These are phyloP conservation scores for Yamadazyma songkhlaensis DNA, from an alignment of 1,139 yeast genomes.

Conservation along the genomic window DNA sequence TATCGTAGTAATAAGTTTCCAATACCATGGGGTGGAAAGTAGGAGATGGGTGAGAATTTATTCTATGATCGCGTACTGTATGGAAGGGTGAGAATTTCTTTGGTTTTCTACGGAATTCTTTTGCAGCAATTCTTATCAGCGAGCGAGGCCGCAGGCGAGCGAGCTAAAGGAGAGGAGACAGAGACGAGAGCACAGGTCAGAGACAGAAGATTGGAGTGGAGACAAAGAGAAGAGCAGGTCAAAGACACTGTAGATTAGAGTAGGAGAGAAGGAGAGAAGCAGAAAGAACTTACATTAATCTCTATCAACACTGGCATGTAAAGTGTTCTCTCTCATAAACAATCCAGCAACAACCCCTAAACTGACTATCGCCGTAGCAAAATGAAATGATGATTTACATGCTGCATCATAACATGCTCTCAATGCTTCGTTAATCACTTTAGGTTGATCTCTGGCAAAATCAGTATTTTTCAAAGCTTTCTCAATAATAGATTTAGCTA, in stretches of 20 bases:
- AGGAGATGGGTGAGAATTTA: background rate
- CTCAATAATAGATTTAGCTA: constrained; percentile 42
- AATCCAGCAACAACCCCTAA: constrained; percentile 37
- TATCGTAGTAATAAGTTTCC: constrained; percentile 33
- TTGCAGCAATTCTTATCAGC: constrained; percentile 1
- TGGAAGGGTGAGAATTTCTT: background rate
- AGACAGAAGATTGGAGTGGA: background rate
- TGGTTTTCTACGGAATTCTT: background rate
- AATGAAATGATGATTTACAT: constrained; percentile 50
- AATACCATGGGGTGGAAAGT: constrained; percentile 14
- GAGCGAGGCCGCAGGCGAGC: background rate
- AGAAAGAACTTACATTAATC: constrained; percentile 17
- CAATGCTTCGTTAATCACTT: constrained; percentile 46
- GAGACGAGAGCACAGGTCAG: background rate
- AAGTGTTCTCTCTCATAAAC: constrained; percentile 44
- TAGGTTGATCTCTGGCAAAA: constrained; percentile 46
- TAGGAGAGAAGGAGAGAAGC: background rate
- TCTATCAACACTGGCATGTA: constrained; percentile 38
- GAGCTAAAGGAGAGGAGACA: background rate
- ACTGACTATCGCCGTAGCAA: constrained; percentile 37
- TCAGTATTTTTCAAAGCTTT: constrained; percentile 57
- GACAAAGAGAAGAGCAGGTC: too few relatives aligned
- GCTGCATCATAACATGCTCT: constrained; percentile 48
- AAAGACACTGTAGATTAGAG: too few relatives aligned
- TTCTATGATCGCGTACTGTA: constrained; percentile 1